These are phyloP conservation scores for Pterocarpus santalinus DNA, from an alignment of 306 rosid genomes.

Conservation along the genomic window DNA sequence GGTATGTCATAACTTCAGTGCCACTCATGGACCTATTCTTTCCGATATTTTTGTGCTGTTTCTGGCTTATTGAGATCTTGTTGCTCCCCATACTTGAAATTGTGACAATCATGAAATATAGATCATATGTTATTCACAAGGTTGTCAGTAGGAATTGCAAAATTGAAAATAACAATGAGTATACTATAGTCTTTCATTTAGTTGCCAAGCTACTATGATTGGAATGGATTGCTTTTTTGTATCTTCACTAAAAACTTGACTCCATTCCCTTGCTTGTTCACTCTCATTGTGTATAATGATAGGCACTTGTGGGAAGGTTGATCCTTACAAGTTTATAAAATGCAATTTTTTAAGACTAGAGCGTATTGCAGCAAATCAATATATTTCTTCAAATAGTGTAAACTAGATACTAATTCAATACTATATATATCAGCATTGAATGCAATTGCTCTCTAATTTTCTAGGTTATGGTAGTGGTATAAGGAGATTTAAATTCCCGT, in stretches of 20 bases:
- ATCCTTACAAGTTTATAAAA: constrained; percentile 34
- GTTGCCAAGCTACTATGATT: constrained; percentile 80
- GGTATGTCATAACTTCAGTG: constrained; percentile 86
- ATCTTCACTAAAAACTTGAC: constrained; percentile 81
- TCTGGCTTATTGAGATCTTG: constrained; percentile 95
- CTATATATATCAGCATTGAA: not conserved
- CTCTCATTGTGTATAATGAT: constrained; percentile 79
- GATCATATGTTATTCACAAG: not conserved
- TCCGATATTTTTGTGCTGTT: constrained; percentile 86
- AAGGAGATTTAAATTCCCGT: constrained; percentile 2
- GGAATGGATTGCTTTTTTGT: constrained; percentile 86
- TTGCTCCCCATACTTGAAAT: constrained; percentile 80
- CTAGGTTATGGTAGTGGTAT: not conserved
- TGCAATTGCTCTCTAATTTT: not conserved
- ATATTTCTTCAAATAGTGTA: constrained; percentile 8
- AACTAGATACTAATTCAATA: not conserved
- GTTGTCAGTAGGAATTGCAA: constrained; percentile 14
- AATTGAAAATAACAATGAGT: constrained; percentile 29
- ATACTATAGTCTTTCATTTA: constrained; percentile 88
- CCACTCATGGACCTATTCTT: constrained; percentile 91
- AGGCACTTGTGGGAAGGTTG: constrained; percentile 69
- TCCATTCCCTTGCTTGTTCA: constrained; percentile 83
- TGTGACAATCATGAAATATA: constrained; percentile 14
- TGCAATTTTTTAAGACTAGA: not conserved
- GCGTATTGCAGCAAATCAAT: constrained; percentile 2